Conservation (phyloP, 2,329 filamentous ascomycete genomes). For the Didymella pinodella region DNA sequence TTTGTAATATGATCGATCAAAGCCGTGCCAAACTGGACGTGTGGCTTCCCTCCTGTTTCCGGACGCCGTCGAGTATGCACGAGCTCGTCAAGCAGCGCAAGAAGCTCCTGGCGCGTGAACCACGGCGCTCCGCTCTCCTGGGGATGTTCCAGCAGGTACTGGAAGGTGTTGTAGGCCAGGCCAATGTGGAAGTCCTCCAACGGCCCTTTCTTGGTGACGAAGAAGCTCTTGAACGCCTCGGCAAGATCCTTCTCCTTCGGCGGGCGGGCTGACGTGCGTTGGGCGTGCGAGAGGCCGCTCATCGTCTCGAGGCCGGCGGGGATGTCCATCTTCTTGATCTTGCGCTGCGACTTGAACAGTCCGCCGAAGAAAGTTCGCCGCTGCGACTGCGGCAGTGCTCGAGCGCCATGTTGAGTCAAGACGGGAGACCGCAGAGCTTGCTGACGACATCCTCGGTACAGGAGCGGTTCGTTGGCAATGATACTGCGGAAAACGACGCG, state of each 20-base stretch:
- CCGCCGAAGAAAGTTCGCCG: slow-evolving; percentile 70
- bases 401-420: slow-evolving; percentile 32
- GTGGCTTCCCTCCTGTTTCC: slow-evolving; percentile 49
- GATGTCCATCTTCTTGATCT: slow-evolving; percentile 67
- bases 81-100: slow-evolving; percentile 24
- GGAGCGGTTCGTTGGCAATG: slow-evolving; percentile 59
- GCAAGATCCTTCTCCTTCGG: slow-evolving; percentile 70
- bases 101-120: slow-evolving; percentile 36
- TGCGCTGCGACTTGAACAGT: slow-evolving; percentile 68
- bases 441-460: slow-evolving; percentile 56
- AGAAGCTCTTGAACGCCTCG: slow-evolving; percentile 57
- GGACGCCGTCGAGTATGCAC: slow-evolving; percentile 38
- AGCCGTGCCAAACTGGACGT: slow-evolving; percentile 52
- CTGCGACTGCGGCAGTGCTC: slow-evolving; percentile 41
- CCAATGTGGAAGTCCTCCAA: slow-evolving; percentile 57
- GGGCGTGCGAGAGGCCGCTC: slow-evolving; percentile 70
- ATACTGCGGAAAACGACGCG: slow-evolving; percentile 67
- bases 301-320: slow-evolving; percentile 77
- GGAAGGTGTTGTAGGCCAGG: slow-evolving; percentile 66
- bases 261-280: slow-evolving; percentile 69
- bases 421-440: slow-evolving; percentile 41
- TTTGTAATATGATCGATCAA: slow-evolving; percentile 34
- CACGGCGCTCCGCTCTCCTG: slow-evolving; percentile 40
- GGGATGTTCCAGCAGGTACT: slow-evolving; percentile 61
- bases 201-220: slow-evolving; percentile 32